Conservation (phyloP, 1,139 yeast species). For the Candida dubliniensis region DNA sequence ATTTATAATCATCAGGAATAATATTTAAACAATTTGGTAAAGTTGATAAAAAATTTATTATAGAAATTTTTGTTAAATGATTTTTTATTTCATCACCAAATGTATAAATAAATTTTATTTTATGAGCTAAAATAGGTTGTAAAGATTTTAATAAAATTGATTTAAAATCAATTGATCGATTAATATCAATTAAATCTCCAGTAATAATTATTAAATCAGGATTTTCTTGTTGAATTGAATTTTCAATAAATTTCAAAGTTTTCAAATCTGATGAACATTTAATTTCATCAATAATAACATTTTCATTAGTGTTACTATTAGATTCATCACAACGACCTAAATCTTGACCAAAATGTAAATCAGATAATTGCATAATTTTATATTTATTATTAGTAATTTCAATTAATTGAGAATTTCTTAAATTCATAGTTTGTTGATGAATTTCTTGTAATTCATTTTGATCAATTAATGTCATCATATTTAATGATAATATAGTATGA, state of each 20-base stretch:
- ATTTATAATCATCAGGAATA: constrained; percentile 7
- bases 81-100: constrained; percentile 43
- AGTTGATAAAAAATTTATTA: constrained; percentile 26
- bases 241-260: constrained; percentile 31
- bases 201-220: constrained; percentile 42
- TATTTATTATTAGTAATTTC: constrained; percentile 16
- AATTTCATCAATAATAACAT: constrained; percentile 10
- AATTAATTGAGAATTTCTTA: constrained; percentile 7
- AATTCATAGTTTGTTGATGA: constrained; percentile 1
- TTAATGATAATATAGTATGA: constrained; percentile 15
- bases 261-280: constrained; percentile 30
- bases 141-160: constrained; percentile 39
- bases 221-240: constrained; percentile 27
- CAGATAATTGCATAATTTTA: constrained; percentile 41
- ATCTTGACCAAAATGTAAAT: constrained; percentile 40
- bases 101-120: constrained; percentile 37
- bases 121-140: constrained; percentile 32
- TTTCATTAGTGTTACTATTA: constrained; percentile 8
- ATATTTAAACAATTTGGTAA: constrained; percentile 42
- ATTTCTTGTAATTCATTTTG: constrained; percentile 1
- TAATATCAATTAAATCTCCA: constrained; percentile 39
- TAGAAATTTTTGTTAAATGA: constrained; percentile 13
- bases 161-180: constrained; percentile 25
- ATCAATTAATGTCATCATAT: constrained; percentile 9
- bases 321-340: constrained; percentile 22